Conservation (phyloP, 768 basidiomycete genomes). For the Botryobasidium botryosum region DNA sequence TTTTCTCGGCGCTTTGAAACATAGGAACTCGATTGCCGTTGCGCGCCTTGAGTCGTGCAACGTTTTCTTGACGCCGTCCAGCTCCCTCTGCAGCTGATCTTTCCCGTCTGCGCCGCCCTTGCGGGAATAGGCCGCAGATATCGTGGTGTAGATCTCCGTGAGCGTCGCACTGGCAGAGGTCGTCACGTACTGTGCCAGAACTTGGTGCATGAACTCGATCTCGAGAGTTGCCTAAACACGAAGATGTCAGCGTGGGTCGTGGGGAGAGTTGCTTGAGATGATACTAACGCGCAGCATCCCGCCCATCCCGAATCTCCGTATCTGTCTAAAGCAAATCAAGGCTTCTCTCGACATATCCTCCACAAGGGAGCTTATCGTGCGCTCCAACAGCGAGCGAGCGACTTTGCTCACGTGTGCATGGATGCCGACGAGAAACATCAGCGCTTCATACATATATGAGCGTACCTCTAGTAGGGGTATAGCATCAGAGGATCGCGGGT, state of each 20-base stretch:
- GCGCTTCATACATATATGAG: slow-evolving; percentile 78
- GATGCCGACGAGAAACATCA: slow-evolving; percentile 77
- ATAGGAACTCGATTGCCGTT: slow-evolving; percentile 88
- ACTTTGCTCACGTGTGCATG: slow-evolving; percentile 80
- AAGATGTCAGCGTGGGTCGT: background rate
- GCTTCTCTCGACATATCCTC: slow-evolving; percentile 74
- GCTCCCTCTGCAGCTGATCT: slow-evolving; percentile 68
- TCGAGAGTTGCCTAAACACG: slow-evolving; percentile 75
- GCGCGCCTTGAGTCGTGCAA: slow-evolving; percentile 74
- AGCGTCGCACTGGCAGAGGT: slow-evolving; percentile 64
- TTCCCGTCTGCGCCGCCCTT: slow-evolving; percentile 33
- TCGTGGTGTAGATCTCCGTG: slow-evolving; percentile 84
- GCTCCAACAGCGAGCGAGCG: slow-evolving; percentile 62
- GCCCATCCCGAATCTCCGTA: slow-evolving; percentile 90
- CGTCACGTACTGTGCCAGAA: slow-evolving; percentile 75
- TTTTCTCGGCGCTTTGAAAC: slow-evolving; percentile 39
- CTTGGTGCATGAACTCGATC: slow-evolving; percentile 98
- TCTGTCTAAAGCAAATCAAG: slow-evolving; percentile 68
- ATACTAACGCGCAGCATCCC: slow-evolving; percentile 83
- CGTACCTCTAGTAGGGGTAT: slow-evolving; percentile 58
- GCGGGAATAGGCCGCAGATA: slow-evolving; percentile 81
- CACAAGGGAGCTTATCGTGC: slow-evolving; percentile 65
- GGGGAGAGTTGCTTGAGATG: background rate
- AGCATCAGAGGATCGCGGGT: too few species aligned
- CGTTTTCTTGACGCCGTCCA: slow-evolving; percentile 85